Evolutionary conservation across 2,329 filamentous ascomycete species (phyloP), one percentile per base, ranked within the genome.

Genomic region (Penicillium sp.): DNA sequence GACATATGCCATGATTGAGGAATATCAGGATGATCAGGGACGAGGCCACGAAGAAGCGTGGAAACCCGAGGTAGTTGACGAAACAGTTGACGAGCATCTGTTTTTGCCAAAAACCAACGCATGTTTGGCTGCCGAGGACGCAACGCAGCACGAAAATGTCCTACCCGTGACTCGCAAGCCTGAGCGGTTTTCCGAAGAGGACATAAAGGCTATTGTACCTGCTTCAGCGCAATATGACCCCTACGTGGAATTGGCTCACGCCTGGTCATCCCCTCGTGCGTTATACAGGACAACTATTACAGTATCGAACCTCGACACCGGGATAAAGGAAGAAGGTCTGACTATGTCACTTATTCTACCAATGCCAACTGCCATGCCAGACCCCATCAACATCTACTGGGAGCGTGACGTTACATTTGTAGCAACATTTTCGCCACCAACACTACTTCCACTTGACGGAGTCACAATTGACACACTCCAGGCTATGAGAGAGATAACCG

Each of bases 111-210:
- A 56, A n/a, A 66, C 63, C 0, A 48, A 83, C 4, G 88, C 87
- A 0, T 68, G 81, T 10, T 70, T 96, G 11, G 86, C 86, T 9
- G 74, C 89, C 1, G 79, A 87, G 29, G 86, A 86, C 54, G 86
- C 88, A 0, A 80, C 84, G 39, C 68, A 75, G n/a, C 89, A 93
- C 51, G 80, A 94, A 11, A 77, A 95, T 57, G 69, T 96, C 0
- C 73, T 95, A 32, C 91, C 91, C 4, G 60, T 69, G 7, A 57
- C 55, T 1, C 49, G 47, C 7, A 69, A 77, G 11, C 46, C 49
- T 9, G 56, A 63, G n/a, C 46, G 42, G 6, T 37, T 46, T 26
- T 34, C 45, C 6, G 26, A 48, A n/a, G 22, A 6, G 10, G n/a
- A 35, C 10, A n/a, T 62, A 1, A 58, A 62, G 0, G 47, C 62